These are phyloP conservation scores for Pseudonitzschia delicatissima DNA, from an alignment of 108 stramenopile genomes.

Conservation along the genomic window DNA sequence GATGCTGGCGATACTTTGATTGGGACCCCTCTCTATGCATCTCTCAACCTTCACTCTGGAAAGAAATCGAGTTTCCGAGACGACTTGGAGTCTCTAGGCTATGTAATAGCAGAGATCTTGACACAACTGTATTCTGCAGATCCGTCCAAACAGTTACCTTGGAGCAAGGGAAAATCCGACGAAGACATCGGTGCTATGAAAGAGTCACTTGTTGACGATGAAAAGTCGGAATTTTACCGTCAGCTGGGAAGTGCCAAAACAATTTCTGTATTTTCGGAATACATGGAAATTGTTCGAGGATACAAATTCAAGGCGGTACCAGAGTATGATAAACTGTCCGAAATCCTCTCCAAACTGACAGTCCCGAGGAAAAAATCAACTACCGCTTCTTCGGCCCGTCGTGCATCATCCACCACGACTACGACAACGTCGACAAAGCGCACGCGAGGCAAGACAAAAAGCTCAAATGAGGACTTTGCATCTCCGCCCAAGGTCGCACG, in stretches of 20 bases:
- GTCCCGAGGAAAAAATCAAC: neutral
- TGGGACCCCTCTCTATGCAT: constrained; percentile 77
- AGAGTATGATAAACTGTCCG: constrained; percentile 51
- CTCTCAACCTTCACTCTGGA: constrained; percentile 57
- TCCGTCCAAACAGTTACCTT: constrained; percentile 45
- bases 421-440: neutral
- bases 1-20: constrained; percentile 22
- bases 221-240: constrained; percentile 45
- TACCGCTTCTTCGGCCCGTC: neutral
- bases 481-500: constrained; percentile 21
- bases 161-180: constrained; percentile 65
- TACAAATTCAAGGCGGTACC: constrained; percentile 59
- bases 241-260: constrained; percentile 22
- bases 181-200: constrained; percentile 63
- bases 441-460: neutral
- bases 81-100: constrained; percentile 73
- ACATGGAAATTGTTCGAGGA: constrained; percentile 38
- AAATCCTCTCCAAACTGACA: constrained; percentile 18
- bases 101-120: constrained; percentile 65
- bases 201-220: constrained; percentile 38
- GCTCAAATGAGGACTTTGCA: constrained; percentile 2
- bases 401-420: neutral
- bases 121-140: constrained; percentile 32
- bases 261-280: constrained; percentile 30
- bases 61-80: constrained; percentile 59